These are phyloP conservation scores for Rhododendron vialii DNA, from an alignment of 148 eudicot species.

Conservation along the genomic window DNA sequence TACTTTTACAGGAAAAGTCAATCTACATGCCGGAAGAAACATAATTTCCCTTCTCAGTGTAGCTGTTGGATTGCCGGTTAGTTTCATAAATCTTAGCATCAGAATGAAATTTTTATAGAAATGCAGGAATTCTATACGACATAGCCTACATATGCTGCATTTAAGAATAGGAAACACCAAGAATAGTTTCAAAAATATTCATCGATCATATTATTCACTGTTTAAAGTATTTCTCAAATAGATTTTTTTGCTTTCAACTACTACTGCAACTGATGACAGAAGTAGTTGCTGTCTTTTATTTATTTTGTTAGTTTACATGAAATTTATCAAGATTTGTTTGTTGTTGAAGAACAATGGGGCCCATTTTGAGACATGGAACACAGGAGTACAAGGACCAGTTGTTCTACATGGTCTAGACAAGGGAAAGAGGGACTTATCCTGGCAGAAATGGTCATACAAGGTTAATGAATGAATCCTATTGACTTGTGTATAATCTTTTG, in stretches of 20 bases:
- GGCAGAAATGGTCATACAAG: slow-evolving; percentile 70
- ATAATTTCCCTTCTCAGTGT: slow-evolving; percentile 75
- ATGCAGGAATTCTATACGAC: not conserved
- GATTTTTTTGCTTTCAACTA: not conserved
- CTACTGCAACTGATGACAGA: not conserved
- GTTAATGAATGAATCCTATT: slow-evolving; percentile 14
- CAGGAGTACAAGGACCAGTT: slow-evolving; percentile 62
- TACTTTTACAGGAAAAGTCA: slow-evolving; percentile 45
- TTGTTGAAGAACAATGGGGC: slow-evolving; percentile 55
- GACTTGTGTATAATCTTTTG: not conserved
- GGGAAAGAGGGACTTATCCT: slow-evolving; percentile 44
- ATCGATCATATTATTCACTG: not conserved
- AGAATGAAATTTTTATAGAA: not conserved
- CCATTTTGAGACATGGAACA: slow-evolving; percentile 51
- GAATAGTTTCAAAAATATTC: not conserved
- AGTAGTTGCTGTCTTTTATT: not conserved
- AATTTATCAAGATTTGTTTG: not conserved
- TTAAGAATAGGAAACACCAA: not conserved
- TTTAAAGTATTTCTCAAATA: not conserved
- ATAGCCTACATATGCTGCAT: not conserved
- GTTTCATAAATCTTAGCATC: slow-evolving; percentile 4
- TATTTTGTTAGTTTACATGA: not conserved
- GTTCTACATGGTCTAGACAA: slow-evolving; percentile 42
- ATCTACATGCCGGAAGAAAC: slow-evolving; percentile 65
- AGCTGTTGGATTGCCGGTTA: slow-evolving; percentile 84